Evolutionary conservation across 148 eudicot species (phyloP), one percentile per base, ranked within the genome.

Genomic region (Camellia lanceoleosa): DNA sequence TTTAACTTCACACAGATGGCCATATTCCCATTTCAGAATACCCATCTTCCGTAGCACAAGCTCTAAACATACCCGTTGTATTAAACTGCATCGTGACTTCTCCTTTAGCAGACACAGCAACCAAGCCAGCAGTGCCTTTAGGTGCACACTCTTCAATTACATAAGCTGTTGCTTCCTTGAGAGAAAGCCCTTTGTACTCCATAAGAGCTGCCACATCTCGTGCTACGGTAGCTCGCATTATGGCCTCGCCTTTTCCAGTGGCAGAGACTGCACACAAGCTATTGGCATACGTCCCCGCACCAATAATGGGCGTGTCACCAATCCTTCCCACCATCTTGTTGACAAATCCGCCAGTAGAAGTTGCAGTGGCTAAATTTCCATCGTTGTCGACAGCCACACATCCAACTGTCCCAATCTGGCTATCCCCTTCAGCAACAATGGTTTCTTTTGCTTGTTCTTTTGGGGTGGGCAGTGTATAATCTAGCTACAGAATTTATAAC

Each of bases 251-350:
- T 87, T 62, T 84, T 20, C 98, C 98, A 0, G 98, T 94, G 52
- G 93, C 92, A 54, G 97, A 94, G 64, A 94, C 89, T 7, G 97
- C 98, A 79, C 98, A 94, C 3, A 86, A 80, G 47, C 69, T 77
- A 76, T 93, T 91, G 54, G 98, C 98, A 51, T 93, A 95, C 19
- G 92, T 95, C 68, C 98, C 97, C 38, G 98, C 89, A 52, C 98
- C 98, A 68, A 94, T 60, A 1, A 92, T 41, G 41, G 97, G 98
- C 10, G 98, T 89, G 85, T 94, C 98, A 0, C 98, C 98, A 0
- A 94, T 91, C 75, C 98, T 88, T 14, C 98, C 98, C 4, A 78
- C 93, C 97, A 89, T 91, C 81, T 94, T 94, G 88, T 94, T 94
- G 44, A 92, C 94, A 68, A 94, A 46, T 9, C 98, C 98, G 1